Conservation (phyloP, 176 grass and related monocot genomes). For the Oryza punctata region DNA sequence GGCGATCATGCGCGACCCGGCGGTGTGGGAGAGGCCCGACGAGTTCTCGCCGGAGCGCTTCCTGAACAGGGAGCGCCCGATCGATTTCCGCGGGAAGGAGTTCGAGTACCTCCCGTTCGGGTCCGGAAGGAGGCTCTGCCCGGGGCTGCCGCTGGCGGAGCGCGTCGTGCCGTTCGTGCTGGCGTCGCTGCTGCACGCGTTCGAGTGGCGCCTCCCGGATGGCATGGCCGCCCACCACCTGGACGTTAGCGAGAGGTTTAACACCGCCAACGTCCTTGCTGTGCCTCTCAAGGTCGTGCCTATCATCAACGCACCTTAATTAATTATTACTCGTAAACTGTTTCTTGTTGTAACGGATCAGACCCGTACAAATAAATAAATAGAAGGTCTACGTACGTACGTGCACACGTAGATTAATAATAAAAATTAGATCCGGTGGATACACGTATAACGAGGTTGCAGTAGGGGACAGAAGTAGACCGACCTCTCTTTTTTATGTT, state of each 20-base stretch:
- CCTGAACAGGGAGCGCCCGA: not conserved
- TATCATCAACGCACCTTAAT: too few relatives aligned
- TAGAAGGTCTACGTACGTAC: too few relatives aligned
- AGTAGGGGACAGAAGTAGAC: too few relatives aligned
- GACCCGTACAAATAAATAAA: too few relatives aligned
- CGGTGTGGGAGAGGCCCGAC: constrained; percentile 29
- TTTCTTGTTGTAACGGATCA: too few relatives aligned
- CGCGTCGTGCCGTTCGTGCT: constrained; percentile 31
- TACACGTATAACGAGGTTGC: too few relatives aligned
- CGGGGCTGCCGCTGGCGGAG: constrained; percentile 37
- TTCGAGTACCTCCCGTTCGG: constrained; percentile 48
- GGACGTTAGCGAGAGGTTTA: constrained; percentile 27
- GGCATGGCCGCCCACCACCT: constrained; percentile 30
- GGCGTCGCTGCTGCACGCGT: constrained; percentile 32
- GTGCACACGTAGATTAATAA: too few relatives aligned
- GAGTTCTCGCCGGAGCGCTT: constrained; percentile 45
- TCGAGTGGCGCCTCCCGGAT: constrained; percentile 35
- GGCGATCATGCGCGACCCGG: constrained; percentile 45
- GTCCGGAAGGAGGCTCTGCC: constrained; percentile 29
- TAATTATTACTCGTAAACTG: too few relatives aligned
- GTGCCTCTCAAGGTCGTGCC: constrained; percentile 18
- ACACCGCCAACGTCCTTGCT: constrained; percentile 4
- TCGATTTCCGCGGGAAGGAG: constrained; percentile 20
- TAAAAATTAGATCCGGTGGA: too few relatives aligned
- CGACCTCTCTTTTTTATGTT: too few relatives aligned